Conservation (phyloP, 352 stramenopile genomes). For the Synura sp. region DNA sequence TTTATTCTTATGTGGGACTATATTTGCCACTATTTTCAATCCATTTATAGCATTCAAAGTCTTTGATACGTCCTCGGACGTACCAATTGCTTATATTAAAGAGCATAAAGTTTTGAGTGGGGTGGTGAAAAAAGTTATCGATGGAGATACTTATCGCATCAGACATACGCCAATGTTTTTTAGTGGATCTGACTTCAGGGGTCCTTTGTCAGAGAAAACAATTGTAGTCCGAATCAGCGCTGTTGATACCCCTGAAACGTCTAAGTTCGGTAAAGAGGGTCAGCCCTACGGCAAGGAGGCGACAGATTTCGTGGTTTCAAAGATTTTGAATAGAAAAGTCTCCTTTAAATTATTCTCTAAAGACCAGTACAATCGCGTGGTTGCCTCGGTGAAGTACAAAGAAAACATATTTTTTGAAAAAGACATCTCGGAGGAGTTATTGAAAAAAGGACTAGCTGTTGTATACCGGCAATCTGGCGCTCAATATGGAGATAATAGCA, state of each 20-base stretch:
- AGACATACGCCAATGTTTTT: background rate
- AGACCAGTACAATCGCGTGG: background rate
- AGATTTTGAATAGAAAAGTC: background rate
- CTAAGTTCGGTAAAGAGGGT: background rate
- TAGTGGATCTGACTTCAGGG: background rate
- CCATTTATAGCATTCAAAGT: too few species aligned
- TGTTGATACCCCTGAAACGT: background rate
- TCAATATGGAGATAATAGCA: background rate
- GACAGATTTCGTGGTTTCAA: background rate
- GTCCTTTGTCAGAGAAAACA: background rate
- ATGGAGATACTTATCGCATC: background rate
- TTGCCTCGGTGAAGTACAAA: background rate
- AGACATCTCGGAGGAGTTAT: background rate
- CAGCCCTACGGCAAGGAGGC: background rate
- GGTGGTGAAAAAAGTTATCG: background rate
- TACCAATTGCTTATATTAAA: background rate
- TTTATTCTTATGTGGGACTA: too few species aligned
- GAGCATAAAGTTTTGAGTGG: background rate
- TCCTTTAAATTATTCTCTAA: background rate
- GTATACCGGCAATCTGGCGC: background rate
- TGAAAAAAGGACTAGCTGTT: background rate
- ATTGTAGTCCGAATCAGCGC: background rate
- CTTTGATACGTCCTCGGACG: background rate
- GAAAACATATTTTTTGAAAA: background rate
- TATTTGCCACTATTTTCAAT: too few species aligned